A percentile compares a stretch with the other conserved stretches of the same genome.
phyloP scores from a whole-genome alignment of 768 basidiomycete species.

The Gloeopeniophorella convolvens region DNA sequence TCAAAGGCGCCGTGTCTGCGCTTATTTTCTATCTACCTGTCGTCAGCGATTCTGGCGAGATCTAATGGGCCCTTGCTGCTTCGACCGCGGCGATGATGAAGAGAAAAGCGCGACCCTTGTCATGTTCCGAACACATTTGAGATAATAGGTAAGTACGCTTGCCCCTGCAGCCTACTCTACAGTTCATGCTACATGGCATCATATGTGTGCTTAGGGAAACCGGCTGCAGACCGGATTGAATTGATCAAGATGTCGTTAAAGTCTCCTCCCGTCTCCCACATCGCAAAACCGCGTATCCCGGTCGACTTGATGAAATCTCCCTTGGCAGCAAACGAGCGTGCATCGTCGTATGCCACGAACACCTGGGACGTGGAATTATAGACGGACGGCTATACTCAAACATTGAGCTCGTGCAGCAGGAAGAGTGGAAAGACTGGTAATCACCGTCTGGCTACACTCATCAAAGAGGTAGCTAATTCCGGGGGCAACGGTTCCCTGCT shows the following conservation, averaged over 20 bases:
- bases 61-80: no score
- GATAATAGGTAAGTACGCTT: no score
- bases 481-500: slow-evolving; percentile 7
- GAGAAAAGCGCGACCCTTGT: no score
- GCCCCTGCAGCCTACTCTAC: no score
- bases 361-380: slow-evolving; percentile 49
- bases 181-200: no score
- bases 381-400: slow-evolving; percentile 51
- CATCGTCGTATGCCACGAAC: slow-evolving; percentile 62
- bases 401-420: background rate
- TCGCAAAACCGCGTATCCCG: slow-evolving; percentile 35
- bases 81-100: no score
- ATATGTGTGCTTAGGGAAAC: no score
- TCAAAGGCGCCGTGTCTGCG: no score
- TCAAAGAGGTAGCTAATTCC: slow-evolving; percentile 54
- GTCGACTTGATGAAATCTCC: slow-evolving; percentile 33
- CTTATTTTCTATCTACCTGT: no score
- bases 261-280: slow-evolving; percentile 43
- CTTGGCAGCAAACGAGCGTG: slow-evolving; percentile 47
- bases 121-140: no score
- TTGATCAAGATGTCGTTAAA: slow-evolving; percentile 29
- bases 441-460: slow-evolving; percentile 67
- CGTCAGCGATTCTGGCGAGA: no score
- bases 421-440: slow-evolving; percentile 19
- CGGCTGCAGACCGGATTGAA: slow-evolving; percentile 24